Conservation (phyloP, 768 basidiomycete genomes). For the Rhizopogon vesiculosus region DNA sequence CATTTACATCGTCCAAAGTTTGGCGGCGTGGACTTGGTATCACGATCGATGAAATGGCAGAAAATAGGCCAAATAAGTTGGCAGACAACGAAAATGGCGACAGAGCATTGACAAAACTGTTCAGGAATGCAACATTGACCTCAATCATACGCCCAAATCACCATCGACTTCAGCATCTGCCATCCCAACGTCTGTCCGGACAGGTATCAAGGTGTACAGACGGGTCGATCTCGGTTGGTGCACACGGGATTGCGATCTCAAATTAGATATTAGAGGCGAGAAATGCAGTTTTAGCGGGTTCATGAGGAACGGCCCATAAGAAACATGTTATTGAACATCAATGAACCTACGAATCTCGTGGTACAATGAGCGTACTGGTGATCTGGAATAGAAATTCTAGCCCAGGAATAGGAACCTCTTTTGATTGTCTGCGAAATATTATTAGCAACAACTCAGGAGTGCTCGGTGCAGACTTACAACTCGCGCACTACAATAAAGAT, state of each 20-base stretch:
- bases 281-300: neutral
- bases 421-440: conserved; percentile 17
- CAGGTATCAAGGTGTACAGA: no score
- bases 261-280: no score
- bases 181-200: no score
- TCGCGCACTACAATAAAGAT: conserved; percentile 44
- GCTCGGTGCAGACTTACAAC: conserved; percentile 36
- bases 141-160: no score
- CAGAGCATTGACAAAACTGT: no score
- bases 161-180: no score
- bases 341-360: neutral
- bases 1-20: neutral
- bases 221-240: no score
- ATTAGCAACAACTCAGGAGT: neutral
- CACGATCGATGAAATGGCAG: neutral
- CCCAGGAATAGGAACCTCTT: conserved; percentile 25
- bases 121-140: no score
- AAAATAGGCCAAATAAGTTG: neutral
- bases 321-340: neutral
- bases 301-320: neutral
- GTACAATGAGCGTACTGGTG: neutral
- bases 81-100: no score
- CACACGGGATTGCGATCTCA: no score
- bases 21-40: neutral
- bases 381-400: conserved; percentile 17